Percentiles rank a stretch among this genome's conserved stretches.
phyloP scores from a whole-genome alignment of 805 yeast genomes.

The Ogataea glucozyma region DNA sequence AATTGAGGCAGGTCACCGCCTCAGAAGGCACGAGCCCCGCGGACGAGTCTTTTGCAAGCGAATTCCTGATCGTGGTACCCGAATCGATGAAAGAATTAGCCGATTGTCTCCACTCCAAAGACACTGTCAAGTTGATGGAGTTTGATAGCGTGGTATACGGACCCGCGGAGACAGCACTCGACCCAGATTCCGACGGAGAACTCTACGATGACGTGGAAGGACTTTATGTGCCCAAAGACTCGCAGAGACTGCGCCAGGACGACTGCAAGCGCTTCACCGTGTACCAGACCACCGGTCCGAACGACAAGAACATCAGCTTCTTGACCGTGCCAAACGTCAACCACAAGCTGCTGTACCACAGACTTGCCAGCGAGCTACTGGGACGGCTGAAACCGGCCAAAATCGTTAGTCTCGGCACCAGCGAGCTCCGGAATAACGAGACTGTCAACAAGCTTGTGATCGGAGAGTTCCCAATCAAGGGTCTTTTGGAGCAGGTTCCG shows the following conservation, averaged over 20 bases:
- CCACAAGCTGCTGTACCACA: slow-evolving; percentile 28
- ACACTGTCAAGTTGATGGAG: background rate
- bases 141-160: background rate
- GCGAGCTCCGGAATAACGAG: slow-evolving; percentile 24
- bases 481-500: slow-evolving; percentile 33
- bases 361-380: slow-evolving; percentile 20
- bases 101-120: background rate
- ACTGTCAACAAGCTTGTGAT: slow-evolving; percentile 20
- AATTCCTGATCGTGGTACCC: slow-evolving; percentile 1
- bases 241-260: slow-evolving; percentile 26
- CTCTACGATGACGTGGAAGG: slow-evolving; percentile 52
- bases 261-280: slow-evolving; percentile 21
- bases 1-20: too few species aligned
- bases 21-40: too few species aligned
- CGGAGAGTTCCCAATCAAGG: slow-evolving; percentile 3
- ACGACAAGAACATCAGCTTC: slow-evolving; percentile 11
- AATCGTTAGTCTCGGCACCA: slow-evolving; percentile 24
- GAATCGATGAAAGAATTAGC: background rate
- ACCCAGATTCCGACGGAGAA: slow-evolving; percentile 13
- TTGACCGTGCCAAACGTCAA: slow-evolving; percentile 25
- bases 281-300: slow-evolving; percentile 9
- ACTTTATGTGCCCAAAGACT: slow-evolving; percentile 37
- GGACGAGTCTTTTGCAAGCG: too few species aligned
- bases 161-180: background rate
- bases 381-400: slow-evolving; percentile 8